Base-by-base conservation (phyloP, 177 flowering plant species). In the Vitis hybrid region DNA sequence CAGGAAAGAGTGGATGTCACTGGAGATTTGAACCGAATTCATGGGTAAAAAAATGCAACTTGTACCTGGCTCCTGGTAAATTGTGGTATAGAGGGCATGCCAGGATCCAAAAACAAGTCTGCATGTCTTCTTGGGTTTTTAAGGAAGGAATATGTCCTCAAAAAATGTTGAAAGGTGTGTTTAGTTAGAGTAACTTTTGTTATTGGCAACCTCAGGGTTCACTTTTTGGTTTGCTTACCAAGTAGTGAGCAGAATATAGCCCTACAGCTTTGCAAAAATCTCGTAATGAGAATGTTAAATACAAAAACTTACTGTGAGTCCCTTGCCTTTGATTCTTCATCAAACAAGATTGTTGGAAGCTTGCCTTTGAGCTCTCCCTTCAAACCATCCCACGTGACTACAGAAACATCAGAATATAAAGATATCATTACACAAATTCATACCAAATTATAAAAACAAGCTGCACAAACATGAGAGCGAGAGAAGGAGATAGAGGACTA, bases 271-370 rank as follows among this genome's bases (percentile, higher is more conserved):
- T 16, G 11, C 5, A 12, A 30, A 11, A 27, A 27, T 30, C 32
- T 11, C 54, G 18, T 4, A 16, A 11, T 19, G 55, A 48, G 21
- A 6, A 49, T 1, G 54, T 62, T n/a, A 24, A 49, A 15, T 10
- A 54, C 0, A 3, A 19, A 11, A 46, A 84, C 92, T 85, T 79
- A 90, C 95, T 74, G 81, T 57, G 91, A 73, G 27, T 87, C 91
- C 69, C 76, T 85, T 40, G 77, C 66, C 56, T 72, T 76, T 19
- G 82, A n/a, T 56, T 82, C 84, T 70, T 87, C 92, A 79, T 89
- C 85, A 78, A 84, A 92, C 13, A 72, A 58, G 32, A 92, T 64
- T 15, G 63, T 74, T 52, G 86, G 88, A 70, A 92, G 89, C 82
- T 82, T 81, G 62, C 79, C 82, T 65, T 74, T 83, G 64, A 87